Evolutionary conservation across 345 rosid species (phyloP), one percentile per base, ranked within the genome.

Genomic region (Clausena lansium): DNA sequence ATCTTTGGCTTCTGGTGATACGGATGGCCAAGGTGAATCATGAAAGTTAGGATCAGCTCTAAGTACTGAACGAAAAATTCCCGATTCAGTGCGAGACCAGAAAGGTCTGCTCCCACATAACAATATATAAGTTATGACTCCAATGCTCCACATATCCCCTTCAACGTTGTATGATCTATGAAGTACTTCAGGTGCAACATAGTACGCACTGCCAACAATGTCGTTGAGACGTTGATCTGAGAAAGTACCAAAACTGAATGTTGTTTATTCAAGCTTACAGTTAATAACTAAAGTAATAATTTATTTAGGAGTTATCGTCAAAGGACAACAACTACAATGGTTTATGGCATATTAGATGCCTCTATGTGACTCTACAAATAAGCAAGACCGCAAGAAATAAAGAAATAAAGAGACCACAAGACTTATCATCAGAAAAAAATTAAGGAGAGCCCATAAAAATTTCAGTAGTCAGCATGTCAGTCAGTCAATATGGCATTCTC

Each of bases 81-180:
- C 98, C 27, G 99, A 97, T 88, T 97, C 99, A 6, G 97, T 94
- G 77, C 98, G 81, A 79, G 97, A 97, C 83, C 93, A 96, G 78
- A 94, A 94, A 63, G 99, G 99, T 77, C 98, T 89, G 86, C 98
- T 93, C 79, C 99, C 99, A 83, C 99, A 97, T 67, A 97, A 86
- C 77, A 97, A 84, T 80, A 97, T 93, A 81, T 97, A 94, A 50
- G 93, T 77, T 88, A 94, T 94, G 79, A 97, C 98, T 38, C 98
- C 99, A 65, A 97, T 87, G 79, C 99, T 94, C 99, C 99, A 97
- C 82, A 93, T 87, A 87, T 97, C 99, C 36, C 97, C 98, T 81
- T 97, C 99, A 35, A 90, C 84, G 71, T 91, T 87, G 83, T 97
- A 97, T 58, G 96, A 93, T 86, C 98, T 94, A 83, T 97, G 98